A percentile compares a stretch with the other conserved stretches of the same genome.
phyloP scores from a whole-genome alignment of 352 stramenopile species.

The Phytophthora quininea region DNA sequence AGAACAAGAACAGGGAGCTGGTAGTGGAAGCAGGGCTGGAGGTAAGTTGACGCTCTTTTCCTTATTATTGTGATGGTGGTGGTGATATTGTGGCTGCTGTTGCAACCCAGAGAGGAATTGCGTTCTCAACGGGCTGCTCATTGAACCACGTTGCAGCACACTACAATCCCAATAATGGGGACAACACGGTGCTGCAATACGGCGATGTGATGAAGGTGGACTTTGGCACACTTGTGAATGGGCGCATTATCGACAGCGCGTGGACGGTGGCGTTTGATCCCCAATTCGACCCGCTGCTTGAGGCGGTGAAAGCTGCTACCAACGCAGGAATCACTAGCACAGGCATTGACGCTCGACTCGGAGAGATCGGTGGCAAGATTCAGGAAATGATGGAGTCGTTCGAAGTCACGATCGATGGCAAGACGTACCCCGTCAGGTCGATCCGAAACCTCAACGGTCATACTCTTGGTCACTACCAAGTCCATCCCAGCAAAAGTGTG shows the following conservation, averaged over 20 bases:
- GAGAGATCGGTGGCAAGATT: constrained; percentile 93
- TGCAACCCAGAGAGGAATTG: constrained; percentile 55
- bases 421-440: constrained; percentile 94
- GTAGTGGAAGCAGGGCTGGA: constrained; percentile 93
- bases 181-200: constrained; percentile 94
- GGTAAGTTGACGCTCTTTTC: no score
- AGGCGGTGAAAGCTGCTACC: constrained; percentile 94
- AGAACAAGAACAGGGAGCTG: constrained; percentile 97
- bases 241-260: constrained; percentile 97
- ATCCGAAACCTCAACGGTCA: constrained; percentile 99
- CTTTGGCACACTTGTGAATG: constrained; percentile 97
- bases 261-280: constrained; percentile 97
- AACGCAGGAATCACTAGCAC: constrained; percentile 92
- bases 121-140: constrained; percentile 93
- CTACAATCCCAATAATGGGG: constrained; percentile 97
- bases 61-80: no score
- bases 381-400: constrained; percentile 99
- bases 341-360: constrained; percentile 95
- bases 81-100: no score
- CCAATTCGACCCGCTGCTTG: constrained; percentile 92
- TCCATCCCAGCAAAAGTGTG: constrained; percentile 96
- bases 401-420: constrained; percentile 97
- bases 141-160: constrained; percentile 98
- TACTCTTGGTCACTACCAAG: constrained; percentile 97
- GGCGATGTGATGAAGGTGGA: constrained; percentile 98